phyloP scores from a whole-genome alignment of 1,139 yeast genomes.

The Taiozyma sp. region DNA sequence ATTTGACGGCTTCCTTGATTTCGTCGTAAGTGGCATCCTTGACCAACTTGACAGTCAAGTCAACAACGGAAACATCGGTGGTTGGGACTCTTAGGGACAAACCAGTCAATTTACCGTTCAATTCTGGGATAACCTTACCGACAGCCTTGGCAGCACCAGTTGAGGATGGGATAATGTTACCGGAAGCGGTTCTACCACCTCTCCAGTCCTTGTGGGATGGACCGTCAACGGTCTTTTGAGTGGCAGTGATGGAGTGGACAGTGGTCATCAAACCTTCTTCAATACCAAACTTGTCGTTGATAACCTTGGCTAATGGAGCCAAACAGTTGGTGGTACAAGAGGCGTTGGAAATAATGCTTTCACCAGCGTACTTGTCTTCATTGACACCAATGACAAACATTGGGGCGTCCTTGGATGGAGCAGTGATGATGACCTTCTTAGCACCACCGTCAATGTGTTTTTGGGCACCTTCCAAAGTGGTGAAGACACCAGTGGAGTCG shows the following conservation, averaged over 20 bases:
- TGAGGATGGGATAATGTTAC: conserved; percentile 85
- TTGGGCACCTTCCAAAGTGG: conserved; percentile 70
- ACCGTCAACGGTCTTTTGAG: conserved; percentile 89
- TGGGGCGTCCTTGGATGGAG: conserved; percentile 86
- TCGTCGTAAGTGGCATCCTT: conserved; percentile 70
- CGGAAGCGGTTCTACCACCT: conserved; percentile 91
- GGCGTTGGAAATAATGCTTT: conserved; percentile 75
- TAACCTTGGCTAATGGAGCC: conserved; percentile 83
- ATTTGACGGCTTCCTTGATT: conserved; percentile 66
- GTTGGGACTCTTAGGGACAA: conserved; percentile 87
- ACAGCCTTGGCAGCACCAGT: conserved; percentile 95
- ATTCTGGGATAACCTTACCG: conserved; percentile 84
- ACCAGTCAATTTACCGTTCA: conserved; percentile 87
- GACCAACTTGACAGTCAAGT: conserved; percentile 63
- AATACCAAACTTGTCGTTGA: conserved; percentile 74
- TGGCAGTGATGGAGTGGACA: conserved; percentile 85
- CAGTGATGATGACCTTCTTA: conserved; percentile 84
- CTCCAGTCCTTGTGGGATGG: conserved; percentile 92
- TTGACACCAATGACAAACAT: conserved; percentile 87
- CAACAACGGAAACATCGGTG: conserved; percentile 77
- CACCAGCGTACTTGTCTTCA: conserved; percentile 64
- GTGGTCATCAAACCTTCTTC: conserved; percentile 91
- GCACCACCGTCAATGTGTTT: conserved; percentile 84
- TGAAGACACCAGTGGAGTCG: conserved; percentile 89
- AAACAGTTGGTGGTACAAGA: conserved; percentile 90